Evolutionary conservation across 2,329 filamentous ascomycete genomes (phyloP).

Genomic region (Bipolaris victoriae): DNA sequence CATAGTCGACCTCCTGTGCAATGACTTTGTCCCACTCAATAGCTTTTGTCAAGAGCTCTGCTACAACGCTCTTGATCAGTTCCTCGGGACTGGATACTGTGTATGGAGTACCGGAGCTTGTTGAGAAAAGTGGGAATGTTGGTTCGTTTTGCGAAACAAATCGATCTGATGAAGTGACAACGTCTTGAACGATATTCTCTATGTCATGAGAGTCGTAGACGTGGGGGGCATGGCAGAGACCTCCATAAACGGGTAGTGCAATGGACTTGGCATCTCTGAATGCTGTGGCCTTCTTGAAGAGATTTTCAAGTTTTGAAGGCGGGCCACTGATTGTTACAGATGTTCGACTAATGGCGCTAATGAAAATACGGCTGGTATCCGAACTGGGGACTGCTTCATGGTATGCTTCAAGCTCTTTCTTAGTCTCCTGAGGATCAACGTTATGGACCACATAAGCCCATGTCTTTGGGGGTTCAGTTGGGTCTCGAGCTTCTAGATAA

Average conservation of each 20-base stretch:
- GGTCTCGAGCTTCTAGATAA: constrained; percentile 50
- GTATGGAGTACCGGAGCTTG: constrained; percentile 50
- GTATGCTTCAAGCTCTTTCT: constrained; percentile 49
- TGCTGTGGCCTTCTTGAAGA: constrained; percentile 31
- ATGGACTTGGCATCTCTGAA: constrained; percentile 27
- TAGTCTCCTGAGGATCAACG: constrained; percentile 39
- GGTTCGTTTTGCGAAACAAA: constrained; percentile 32
- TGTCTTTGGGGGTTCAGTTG: constrained; percentile 30
- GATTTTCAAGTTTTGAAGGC: constrained; percentile 32
- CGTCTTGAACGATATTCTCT: constrained; percentile 25
- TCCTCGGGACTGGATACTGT: constrained; percentile 26
- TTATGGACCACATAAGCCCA: constrained; percentile 55
- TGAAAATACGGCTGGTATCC: constrained; percentile 30
- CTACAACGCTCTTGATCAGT: constrained; percentile 20
- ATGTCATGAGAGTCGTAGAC: constrained; percentile 39
- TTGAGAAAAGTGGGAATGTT: constrained; percentile 59
- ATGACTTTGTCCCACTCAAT: constrained; percentile 28
- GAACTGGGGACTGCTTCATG: constrained; percentile 31
- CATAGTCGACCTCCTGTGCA: constrained; percentile 17
- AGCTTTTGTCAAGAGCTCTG: constrained; percentile 22
- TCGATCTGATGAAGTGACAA: constrained; percentile 32
- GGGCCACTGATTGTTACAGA: constrained; percentile 43
- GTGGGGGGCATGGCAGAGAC: constrained; percentile 39
- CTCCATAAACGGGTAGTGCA: constrained; percentile 34
- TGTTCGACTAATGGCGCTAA: constrained; percentile 33